These are phyloP conservation scores for Penicillium corylophilum DNA, from an alignment of 2,329 filamentous ascomycete genomes.

Conservation along the genomic window DNA sequence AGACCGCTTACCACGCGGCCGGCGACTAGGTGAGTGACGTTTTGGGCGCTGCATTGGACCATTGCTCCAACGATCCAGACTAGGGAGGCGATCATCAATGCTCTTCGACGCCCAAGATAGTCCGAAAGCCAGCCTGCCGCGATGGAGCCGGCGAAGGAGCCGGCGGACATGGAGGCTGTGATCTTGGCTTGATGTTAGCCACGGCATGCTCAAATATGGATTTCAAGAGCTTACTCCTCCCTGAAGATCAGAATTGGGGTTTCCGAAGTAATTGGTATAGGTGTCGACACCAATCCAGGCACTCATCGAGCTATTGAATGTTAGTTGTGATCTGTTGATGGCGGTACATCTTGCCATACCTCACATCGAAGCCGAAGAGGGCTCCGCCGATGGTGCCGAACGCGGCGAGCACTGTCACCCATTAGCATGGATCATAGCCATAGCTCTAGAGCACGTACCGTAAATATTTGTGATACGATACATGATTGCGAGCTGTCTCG, in stretches of 20 bases:
- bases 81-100: slow-evolving; percentile 26
- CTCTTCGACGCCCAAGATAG: slow-evolving; percentile 24
- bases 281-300: slow-evolving; percentile 51
- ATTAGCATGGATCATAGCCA: neutral
- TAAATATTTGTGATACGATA: slow-evolving; percentile 52
- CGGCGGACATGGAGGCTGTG: slow-evolving; percentile 56
- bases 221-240: slow-evolving; percentile 29
- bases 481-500: slow-evolving; percentile 15
- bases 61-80: slow-evolving; percentile 28
- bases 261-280: slow-evolving; percentile 57
- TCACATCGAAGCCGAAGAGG: slow-evolving; percentile 60
- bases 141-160: slow-evolving; percentile 23
- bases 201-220: neutral
- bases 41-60: slow-evolving; percentile 30
- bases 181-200: slow-evolving; percentile 46
- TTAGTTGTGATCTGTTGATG: neutral
- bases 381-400: slow-evolving; percentile 58
- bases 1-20: slow-evolving; percentile 30
- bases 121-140: slow-evolving; percentile 25
- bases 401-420: slow-evolving; percentile 48
- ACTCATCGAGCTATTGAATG: slow-evolving; percentile 34
- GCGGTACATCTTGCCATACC: slow-evolving; percentile 39
- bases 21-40: slow-evolving; percentile 23
- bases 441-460: slow-evolving; percentile 13
- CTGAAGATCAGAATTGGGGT: slow-evolving; percentile 40